Conservation (phyloP, 805 yeast genomes). For the Yarrowia sp. region DNA sequence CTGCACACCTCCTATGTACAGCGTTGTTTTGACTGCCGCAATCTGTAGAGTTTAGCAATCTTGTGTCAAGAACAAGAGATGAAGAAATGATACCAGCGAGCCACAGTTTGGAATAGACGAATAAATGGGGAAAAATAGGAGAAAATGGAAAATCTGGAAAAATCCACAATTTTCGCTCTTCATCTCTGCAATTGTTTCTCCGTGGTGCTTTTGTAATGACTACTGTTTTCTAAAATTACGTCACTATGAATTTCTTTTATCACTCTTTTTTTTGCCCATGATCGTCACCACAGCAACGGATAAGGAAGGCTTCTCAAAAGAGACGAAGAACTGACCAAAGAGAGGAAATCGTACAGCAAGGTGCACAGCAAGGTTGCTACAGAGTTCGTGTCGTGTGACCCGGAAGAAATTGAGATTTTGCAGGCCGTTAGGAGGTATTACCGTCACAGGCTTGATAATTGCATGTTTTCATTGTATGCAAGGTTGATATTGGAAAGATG, state of each 20-base stretch:
- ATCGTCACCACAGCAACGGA: slow-evolving; percentile 20
- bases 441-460: no score
- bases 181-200: not conserved
- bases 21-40: slow-evolving; percentile 15
- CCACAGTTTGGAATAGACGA: slow-evolving; percentile 1
- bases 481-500: no score
- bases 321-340: not conserved
- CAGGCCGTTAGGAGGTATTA: no score
- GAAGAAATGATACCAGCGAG: slow-evolving; percentile 16
- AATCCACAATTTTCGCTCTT: no score
- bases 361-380: slow-evolving; percentile 9
- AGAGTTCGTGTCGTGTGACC: slow-evolving; percentile 6
- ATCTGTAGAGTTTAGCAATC: slow-evolving; percentile 29
- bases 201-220: no score
- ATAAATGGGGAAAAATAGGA: not conserved
- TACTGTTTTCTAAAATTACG: no score
- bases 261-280: not conserved
- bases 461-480: no score
- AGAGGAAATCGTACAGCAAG: not conserved
- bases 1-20: not conserved
- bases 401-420: no score
- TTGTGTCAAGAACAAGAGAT: not conserved
- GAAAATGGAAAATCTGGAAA: no score
- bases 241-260: not conserved
- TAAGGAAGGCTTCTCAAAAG: not conserved